Percentiles rank a stretch among this genome's conserved stretches.
Conservation (phyloP, 345 rosid species). For the Nasturtium officinale region DNA sequence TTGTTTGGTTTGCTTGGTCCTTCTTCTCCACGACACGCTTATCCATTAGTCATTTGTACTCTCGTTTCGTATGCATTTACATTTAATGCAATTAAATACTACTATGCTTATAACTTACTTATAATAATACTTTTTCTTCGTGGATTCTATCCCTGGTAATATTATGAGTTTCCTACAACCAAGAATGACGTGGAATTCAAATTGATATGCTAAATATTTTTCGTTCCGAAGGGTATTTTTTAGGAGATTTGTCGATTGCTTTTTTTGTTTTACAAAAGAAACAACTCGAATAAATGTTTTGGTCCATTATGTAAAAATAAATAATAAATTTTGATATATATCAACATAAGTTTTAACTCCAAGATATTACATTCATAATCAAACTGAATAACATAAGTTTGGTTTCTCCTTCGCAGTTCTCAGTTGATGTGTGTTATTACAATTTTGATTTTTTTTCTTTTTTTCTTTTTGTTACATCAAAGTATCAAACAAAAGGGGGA, state of each 20-base stretch:
- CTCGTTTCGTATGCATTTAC: neutral
- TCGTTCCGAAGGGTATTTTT: neutral
- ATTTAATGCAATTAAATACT: slow-evolving; percentile 13
- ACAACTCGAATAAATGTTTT: neutral
- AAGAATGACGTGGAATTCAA: neutral
- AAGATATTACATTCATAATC: too few relatives aligned
- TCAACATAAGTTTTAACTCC: too few relatives aligned
- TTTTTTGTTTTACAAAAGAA: neutral
- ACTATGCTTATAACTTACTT: neutral
- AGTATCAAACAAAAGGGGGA: neutral
- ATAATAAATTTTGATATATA: neutral
- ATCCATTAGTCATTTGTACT: slow-evolving; percentile 25
- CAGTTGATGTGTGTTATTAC: neutral
- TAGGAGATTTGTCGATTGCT: neutral
- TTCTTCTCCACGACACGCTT: slow-evolving; percentile 43
- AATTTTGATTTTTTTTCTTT: neutral
- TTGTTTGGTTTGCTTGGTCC: slow-evolving; percentile 30
- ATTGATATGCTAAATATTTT: neutral
- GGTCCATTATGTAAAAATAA: neutral
- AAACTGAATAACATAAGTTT: neutral
- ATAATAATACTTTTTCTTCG: neutral
- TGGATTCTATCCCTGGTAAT: neutral
- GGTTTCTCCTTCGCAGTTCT: neutral
- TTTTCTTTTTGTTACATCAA: too few relatives aligned
- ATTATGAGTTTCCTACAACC: neutral